Conservation (phyloP, 1,139 yeast genomes). For the Sugiyamaella novakii region DNA sequence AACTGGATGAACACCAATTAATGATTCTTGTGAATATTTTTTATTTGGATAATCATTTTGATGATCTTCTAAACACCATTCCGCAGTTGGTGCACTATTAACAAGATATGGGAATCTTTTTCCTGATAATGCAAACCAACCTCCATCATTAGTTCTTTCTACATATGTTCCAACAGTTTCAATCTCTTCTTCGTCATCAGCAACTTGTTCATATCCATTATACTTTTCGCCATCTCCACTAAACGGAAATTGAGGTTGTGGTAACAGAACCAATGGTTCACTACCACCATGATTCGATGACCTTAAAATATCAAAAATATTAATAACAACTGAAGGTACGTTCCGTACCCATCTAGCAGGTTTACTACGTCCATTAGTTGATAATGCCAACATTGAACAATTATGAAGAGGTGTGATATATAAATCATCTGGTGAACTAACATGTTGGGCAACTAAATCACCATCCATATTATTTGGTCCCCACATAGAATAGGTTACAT, state of each 20-base stretch:
- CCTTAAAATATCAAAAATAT: conserved; percentile 67
- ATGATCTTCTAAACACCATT: conserved; percentile 35
- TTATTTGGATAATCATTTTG: conserved; percentile 13
- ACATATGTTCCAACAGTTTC: conserved; percentile 55
- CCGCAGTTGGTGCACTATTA: conserved; percentile 65
- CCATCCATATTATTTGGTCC: conserved; percentile 86
- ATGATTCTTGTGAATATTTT: conserved; percentile 29
- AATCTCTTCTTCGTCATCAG: conserved; percentile 17
- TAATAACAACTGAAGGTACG: conserved; percentile 66
- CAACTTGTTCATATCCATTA: conserved; percentile 1
- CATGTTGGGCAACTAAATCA: conserved; percentile 55
- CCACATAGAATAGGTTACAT: conserved; percentile 87
- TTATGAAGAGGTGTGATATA: conserved; percentile 86
- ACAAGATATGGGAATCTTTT: conserved; percentile 76
- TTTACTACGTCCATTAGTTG: conserved; percentile 64
- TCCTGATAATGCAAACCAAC: conserved; percentile 90
- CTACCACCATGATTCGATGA: conserved; percentile 26
- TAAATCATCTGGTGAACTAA: conserved; percentile 57
- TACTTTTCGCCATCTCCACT: background rate
- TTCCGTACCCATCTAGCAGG: conserved; percentile 75
- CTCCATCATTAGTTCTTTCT: conserved; percentile 63
- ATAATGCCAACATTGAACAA: conserved; percentile 53
- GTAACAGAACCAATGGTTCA: conserved; percentile 41
- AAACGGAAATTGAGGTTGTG: conserved; percentile 41
- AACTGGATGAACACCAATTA: conserved; percentile 44